Base-by-base conservation (phyloP, 2,329 filamentous ascomycete species). In the Verticillium zaregamsianum region DNA sequence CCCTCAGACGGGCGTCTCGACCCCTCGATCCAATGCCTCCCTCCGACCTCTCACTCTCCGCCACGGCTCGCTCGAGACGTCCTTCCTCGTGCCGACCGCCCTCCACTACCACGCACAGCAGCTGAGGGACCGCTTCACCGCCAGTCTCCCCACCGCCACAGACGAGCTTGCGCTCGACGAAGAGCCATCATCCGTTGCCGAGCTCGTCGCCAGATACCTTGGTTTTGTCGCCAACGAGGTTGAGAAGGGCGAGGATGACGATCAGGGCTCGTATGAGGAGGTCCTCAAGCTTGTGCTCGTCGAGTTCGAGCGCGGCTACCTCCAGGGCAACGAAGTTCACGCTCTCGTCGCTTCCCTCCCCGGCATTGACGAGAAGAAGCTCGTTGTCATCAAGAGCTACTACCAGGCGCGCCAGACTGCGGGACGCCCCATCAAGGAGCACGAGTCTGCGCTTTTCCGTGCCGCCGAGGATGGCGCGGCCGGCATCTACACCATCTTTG, bases 151-250 rank as follows among this genome's bases (percentile, higher is more conserved):
- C 60, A 84, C 89, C 71, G 91, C 95, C 62, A 99, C 96, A 74
- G 95, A 99, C 75, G 95, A 99, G 82, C 87, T 98, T 66, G 96
- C 95, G 64, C 93, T 94, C 74, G 96, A 99, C 82, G 95, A 99
- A 70, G 96, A 99, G 82, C 95, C 95, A n/a, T 98, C 95, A 40
- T 99, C 96, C 28, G 88, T 93, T 56, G 82, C 92, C 55, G 95
- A 99, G 80, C 84, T 99, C 64, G 92, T 99, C 35, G 93, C 92
- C 65, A 88, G 94, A 74, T 99, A 96, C 78, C 88, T 99, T 73
- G 93, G 92, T 69, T 96, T 92, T 74, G 86, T 97, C 64, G 93
- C 94, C 66, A 82, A 86, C 66, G 91, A 97, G 80, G 90, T 97
- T 45, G 92, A 97, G 61, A 91, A 96, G 70, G 93, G 92, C 61